A percentile compares a stretch with the other conserved stretches of the same genome.
These are phyloP conservation scores for Metarhizium humberi DNA, from an alignment of 2,329 filamentous ascomycete genomes.

Conservation along the genomic window DNA sequence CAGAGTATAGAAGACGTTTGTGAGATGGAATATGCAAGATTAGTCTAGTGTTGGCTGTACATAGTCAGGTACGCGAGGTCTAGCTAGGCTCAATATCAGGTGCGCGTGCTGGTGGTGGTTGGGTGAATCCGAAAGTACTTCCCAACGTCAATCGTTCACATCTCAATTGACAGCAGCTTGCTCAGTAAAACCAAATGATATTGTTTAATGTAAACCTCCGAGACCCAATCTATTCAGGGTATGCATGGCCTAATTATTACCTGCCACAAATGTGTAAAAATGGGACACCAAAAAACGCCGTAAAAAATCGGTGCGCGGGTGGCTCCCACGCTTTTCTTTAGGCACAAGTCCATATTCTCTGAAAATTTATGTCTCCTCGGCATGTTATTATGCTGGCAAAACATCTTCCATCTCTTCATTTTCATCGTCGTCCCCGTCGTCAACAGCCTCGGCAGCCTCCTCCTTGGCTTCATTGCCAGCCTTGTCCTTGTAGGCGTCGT, in stretches of 20 bases:
- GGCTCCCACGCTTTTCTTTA: neutral
- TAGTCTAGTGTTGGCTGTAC: too few relatives aligned
- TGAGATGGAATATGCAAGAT: too few relatives aligned
- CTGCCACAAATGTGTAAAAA: neutral
- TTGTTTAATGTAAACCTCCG: conserved; percentile 1
- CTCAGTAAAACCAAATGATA: neutral
- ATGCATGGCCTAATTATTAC: conserved; percentile 7
- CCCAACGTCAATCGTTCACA: neutral
- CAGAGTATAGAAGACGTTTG: too few relatives aligned
- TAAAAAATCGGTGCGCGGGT: neutral
- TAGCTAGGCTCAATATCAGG: neutral
- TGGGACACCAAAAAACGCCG: neutral
- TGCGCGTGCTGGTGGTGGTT: too few relatives aligned
- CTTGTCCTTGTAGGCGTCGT: conserved; percentile 41
- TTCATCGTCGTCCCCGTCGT: conserved; percentile 57
- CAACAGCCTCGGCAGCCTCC: conserved; percentile 45
- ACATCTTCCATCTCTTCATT: conserved; percentile 75
- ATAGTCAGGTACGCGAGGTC: too few relatives aligned
- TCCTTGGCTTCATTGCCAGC: conserved; percentile 37
- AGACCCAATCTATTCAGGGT: conserved; percentile 14
- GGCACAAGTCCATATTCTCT: neutral
- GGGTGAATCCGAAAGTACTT: neutral
- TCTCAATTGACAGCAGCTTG: neutral
- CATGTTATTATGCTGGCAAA: conserved; percentile 19
- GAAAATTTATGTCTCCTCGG: neutral